phyloP scores from a whole-genome alignment of 2,329 filamentous ascomycete genomes.

The Penicillium sp. region DNA sequence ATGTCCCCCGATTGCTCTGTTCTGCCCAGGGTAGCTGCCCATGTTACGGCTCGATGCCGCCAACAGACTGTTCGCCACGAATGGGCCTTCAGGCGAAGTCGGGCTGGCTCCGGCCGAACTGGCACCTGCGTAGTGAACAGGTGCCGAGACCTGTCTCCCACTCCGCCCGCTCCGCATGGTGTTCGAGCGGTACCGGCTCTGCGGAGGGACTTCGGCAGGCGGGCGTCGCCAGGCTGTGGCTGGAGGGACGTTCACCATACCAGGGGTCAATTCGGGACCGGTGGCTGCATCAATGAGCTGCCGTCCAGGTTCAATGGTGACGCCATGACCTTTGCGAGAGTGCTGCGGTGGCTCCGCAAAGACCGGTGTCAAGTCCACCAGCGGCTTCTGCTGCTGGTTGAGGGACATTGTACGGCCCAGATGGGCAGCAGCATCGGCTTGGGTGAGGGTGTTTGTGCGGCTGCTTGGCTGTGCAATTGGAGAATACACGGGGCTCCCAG shows the following conservation, averaged over 20 bases:
- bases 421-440: slow-evolving; percentile 34
- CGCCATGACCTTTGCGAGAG: slow-evolving; percentile 43
- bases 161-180: slow-evolving; percentile 44
- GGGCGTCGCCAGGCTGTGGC: slow-evolving; percentile 50
- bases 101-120: slow-evolving; percentile 17
- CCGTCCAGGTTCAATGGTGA: slow-evolving; percentile 51
- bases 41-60: slow-evolving; percentile 34
- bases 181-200: slow-evolving; percentile 42
- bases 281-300: slow-evolving; percentile 52
- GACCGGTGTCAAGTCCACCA: slow-evolving; percentile 70
- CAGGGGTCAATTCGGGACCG: slow-evolving; percentile 43
- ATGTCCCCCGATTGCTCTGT: slow-evolving; percentile 39
- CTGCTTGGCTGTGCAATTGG: slow-evolving; percentile 36
- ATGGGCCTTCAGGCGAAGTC: slow-evolving; percentile 20
- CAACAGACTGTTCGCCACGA: slow-evolving; percentile 43
- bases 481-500: slow-evolving; percentile 51
- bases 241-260: slow-evolving; percentile 44
- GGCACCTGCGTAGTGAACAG: not conserved
- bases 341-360: slow-evolving; percentile 66
- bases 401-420: slow-evolving; percentile 56
- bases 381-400: slow-evolving; percentile 60
- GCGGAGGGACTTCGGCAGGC: slow-evolving; percentile 22
- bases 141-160: slow-evolving; percentile 24
- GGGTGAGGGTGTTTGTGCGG: slow-evolving; percentile 44
- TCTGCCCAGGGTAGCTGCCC: slow-evolving; percentile 24